phyloP scores from a whole-genome alignment of 108 stramenopile genomes.

The Fistulifera pelliculosa region DNA sequence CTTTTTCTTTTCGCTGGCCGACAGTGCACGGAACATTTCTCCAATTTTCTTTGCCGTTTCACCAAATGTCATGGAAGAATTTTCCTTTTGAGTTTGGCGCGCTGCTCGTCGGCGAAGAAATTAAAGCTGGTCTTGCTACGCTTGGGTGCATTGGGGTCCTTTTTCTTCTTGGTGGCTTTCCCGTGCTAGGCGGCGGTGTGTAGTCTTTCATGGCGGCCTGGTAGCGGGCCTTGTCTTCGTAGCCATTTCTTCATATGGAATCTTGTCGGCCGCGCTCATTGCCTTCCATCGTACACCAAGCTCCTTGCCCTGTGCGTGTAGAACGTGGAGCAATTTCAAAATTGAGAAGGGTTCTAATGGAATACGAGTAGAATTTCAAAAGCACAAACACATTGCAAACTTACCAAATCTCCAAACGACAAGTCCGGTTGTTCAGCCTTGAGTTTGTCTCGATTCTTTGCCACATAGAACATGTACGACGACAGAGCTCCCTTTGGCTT shows the following conservation, averaged over 20 bases:
- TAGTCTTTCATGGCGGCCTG: slow-evolving; percentile 41
- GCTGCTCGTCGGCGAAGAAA: slow-evolving; percentile 44
- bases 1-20: slow-evolving; percentile 43
- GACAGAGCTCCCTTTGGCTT: slow-evolving; percentile 45
- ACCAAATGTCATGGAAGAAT: slow-evolving; percentile 51
- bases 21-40: slow-evolving; percentile 41
- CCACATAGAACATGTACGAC: slow-evolving; percentile 60
- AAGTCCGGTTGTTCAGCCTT: slow-evolving; percentile 68
- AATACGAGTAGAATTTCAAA: too few species aligned
- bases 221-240: slow-evolving; percentile 59
- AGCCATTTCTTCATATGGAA: slow-evolving; percentile 52
- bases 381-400: slow-evolving; percentile 2
- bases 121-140: slow-evolving; percentile 49
- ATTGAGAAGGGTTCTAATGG: not conserved
- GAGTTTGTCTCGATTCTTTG: slow-evolving; percentile 39
- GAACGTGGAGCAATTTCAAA: not conserved
- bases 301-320: slow-evolving; percentile 31
- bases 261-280: slow-evolving; percentile 45
- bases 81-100: slow-evolving; percentile 55
- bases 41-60: slow-evolving; percentile 31
- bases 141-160: slow-evolving; percentile 62
- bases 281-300: slow-evolving; percentile 44
- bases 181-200: slow-evolving; percentile 15
- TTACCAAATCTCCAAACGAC: slow-evolving; percentile 34
- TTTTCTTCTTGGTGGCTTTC: slow-evolving; percentile 11